phyloP scores from a whole-genome alignment of 2,329 filamentous ascomycete species.

The Zymoseptoria passerinii region DNA sequence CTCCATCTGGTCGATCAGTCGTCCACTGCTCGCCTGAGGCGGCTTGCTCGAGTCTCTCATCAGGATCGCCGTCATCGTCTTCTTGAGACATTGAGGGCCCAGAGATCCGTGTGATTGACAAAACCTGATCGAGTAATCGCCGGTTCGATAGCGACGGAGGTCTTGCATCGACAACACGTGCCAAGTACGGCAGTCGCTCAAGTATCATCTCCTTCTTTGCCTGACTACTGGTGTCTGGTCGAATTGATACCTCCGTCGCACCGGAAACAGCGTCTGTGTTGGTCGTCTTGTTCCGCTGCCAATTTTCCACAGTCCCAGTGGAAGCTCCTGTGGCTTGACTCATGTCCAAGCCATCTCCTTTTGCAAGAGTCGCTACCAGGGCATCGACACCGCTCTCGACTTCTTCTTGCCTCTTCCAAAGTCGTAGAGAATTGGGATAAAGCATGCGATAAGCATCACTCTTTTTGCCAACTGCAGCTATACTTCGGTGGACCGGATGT shows the following conservation, averaged over 20 bases:
- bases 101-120: slow-evolving; percentile 54
- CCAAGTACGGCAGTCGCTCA: slow-evolving; percentile 79
- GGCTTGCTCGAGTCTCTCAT: background rate
- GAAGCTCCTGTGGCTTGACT: background rate
- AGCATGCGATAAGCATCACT: slow-evolving; percentile 77
- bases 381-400: slow-evolving; percentile 63
- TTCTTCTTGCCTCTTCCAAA: slow-evolving; percentile 80
- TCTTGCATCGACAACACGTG: slow-evolving; percentile 47
- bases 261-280: slow-evolving; percentile 1
- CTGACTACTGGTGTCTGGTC: slow-evolving; percentile 26
- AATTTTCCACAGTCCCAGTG: slow-evolving; percentile 14
- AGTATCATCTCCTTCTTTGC: slow-evolving; percentile 68
- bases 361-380: slow-evolving; percentile 39
- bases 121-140: slow-evolving; percentile 54
- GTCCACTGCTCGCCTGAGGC: slow-evolving; percentile 33
- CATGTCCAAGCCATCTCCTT: slow-evolving; percentile 44
- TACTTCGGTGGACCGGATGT: slow-evolving; percentile 63
- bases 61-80: slow-evolving; percentile 26
- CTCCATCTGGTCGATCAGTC: slow-evolving; percentile 33
- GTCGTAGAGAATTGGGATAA: slow-evolving; percentile 73
- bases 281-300: slow-evolving; percentile 15
- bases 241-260: background rate
- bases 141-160: slow-evolving; percentile 14
- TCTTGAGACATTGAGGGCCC: slow-evolving; percentile 14
- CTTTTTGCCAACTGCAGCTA: slow-evolving; percentile 28